A percentile compares a stretch with the other conserved stretches of the same genome.
Evolutionary conservation across 352 stramenopile genomes (phyloP).

Genomic region (Phytophthora europaea): DNA sequence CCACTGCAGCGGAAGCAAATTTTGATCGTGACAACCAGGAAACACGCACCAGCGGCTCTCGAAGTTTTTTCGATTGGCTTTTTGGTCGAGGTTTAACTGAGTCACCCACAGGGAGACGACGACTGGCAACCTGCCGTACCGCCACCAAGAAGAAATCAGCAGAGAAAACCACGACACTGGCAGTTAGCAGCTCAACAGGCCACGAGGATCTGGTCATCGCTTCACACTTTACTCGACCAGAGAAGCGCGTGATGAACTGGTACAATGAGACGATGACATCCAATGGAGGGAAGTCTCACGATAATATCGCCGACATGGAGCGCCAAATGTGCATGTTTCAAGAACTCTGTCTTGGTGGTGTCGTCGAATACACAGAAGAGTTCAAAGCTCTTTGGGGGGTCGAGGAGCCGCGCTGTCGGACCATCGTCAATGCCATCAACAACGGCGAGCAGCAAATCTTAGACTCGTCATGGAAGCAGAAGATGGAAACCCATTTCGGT

Average conservation of each 20-base stretch:
- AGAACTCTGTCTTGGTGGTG: slow-evolving; percentile 56
- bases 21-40: slow-evolving; percentile 2
- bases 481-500: slow-evolving; percentile 50
- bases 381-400: slow-evolving; percentile 59
- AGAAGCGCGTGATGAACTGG: slow-evolving; percentile 43
- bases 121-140: slow-evolving; percentile 23
- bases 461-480: slow-evolving; percentile 36
- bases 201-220: slow-evolving; percentile 26
- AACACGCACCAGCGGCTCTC: background rate
- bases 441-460: slow-evolving; percentile 38
- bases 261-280: slow-evolving; percentile 39
- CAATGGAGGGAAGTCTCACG: slow-evolving; percentile 28
- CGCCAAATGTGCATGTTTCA: slow-evolving; percentile 62
- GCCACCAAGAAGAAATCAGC: background rate
- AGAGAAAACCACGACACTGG: too few relatives aligned
- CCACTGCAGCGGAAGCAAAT: background rate
- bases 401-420: slow-evolving; percentile 41
- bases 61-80: slow-evolving; percentile 28
- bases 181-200: background rate
- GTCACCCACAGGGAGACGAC: slow-evolving; percentile 9
- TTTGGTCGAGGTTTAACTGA: slow-evolving; percentile 6
- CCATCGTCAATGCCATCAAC: slow-evolving; percentile 48
- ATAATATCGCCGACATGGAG: slow-evolving; percentile 53
- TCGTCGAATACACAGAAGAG: slow-evolving; percentile 43
- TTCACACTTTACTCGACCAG: slow-evolving; percentile 38